phyloP scores from a whole-genome alignment of 805 yeast genomes.

The Saccharomycopsis vini region DNA sequence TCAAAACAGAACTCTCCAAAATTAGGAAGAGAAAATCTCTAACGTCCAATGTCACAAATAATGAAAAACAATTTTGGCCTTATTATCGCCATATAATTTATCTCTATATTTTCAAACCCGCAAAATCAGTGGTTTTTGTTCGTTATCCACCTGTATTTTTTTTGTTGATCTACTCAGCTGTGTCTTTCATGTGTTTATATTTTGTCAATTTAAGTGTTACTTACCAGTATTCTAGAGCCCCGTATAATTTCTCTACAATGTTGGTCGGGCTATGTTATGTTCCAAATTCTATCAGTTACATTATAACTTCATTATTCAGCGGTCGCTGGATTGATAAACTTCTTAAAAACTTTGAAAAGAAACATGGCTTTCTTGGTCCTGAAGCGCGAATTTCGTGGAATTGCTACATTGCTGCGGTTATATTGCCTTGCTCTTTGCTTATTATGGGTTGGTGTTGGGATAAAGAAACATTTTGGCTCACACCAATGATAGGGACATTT shows the following conservation, averaged over 20 bases:
- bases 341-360: constrained; percentile 41
- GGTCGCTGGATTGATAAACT: constrained; percentile 72
- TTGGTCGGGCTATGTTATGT: constrained; percentile 69
- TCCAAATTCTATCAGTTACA: constrained; percentile 74
- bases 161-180: constrained; percentile 56
- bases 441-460: constrained; percentile 80
- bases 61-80: neutral
- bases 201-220: constrained; percentile 69
- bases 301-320: constrained; percentile 69
- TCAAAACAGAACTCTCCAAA: constrained; percentile 14
- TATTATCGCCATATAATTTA: constrained; percentile 26
- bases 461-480: constrained; percentile 53
- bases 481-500: constrained; percentile 76
- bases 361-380: constrained; percentile 61
- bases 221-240: constrained; percentile 48
- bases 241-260: constrained; percentile 61
- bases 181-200: constrained; percentile 64
- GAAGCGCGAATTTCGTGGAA: constrained; percentile 76
- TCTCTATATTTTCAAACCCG: constrained; percentile 47
- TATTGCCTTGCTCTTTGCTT: constrained; percentile 56
- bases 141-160: constrained; percentile 67
- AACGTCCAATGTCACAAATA: neutral
- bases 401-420: constrained; percentile 51
- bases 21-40: neutral
- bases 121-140: constrained; percentile 51